A percentile compares a stretch with the other conserved stretches of the same genome.
phyloP scores from a whole-genome alignment of 2,329 filamentous ascomycete genomes.

The Curvularia sp. region DNA sequence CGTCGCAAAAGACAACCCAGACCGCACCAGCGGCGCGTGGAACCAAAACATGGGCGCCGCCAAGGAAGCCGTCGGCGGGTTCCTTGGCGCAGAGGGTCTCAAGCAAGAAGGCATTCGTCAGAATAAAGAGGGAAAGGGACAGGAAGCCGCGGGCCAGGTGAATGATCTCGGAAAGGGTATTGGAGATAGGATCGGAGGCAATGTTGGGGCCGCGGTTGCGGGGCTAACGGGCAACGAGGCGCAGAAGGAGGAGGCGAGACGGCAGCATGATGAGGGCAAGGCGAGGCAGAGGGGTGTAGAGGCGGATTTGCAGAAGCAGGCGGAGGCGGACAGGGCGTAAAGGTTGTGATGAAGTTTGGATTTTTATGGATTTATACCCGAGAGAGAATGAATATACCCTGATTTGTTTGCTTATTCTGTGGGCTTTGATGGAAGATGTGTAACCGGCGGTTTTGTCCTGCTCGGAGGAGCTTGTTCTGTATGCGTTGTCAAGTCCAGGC shows the following conservation, averaged over 20 bases:
- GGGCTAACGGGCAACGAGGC: conserved; percentile 73
- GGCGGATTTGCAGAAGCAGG: conserved; percentile 78
- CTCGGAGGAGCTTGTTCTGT: no score
- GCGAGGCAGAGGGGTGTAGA: conserved; percentile 83
- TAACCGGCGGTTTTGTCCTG: no score
- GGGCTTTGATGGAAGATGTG: background rate
- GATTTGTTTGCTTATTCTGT: background rate
- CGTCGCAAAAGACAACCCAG: conserved; percentile 72
- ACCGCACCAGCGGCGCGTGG: conserved; percentile 76
- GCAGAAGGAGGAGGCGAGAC: conserved; percentile 69
- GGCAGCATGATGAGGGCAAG: conserved; percentile 82
- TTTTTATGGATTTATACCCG: conserved; percentile 2
- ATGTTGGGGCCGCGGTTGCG: conserved; percentile 74
- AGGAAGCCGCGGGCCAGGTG: conserved; percentile 84
- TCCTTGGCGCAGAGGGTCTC: conserved; percentile 76
- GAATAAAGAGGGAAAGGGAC: conserved; percentile 78
- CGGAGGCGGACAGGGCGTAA: conserved; percentile 16
- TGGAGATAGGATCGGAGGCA: conserved; percentile 65
- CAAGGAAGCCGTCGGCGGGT: conserved; percentile 80
- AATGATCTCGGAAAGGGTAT: conserved; percentile 73
- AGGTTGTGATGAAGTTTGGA: background rate
- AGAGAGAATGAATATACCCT: conserved; percentile 1
- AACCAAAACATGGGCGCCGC: conserved; percentile 88
- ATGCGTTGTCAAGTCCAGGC: no score
- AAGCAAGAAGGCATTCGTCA: conserved; percentile 78